phyloP scores from a whole-genome alignment of 305 asterid species.

The Withania somnifera region DNA sequence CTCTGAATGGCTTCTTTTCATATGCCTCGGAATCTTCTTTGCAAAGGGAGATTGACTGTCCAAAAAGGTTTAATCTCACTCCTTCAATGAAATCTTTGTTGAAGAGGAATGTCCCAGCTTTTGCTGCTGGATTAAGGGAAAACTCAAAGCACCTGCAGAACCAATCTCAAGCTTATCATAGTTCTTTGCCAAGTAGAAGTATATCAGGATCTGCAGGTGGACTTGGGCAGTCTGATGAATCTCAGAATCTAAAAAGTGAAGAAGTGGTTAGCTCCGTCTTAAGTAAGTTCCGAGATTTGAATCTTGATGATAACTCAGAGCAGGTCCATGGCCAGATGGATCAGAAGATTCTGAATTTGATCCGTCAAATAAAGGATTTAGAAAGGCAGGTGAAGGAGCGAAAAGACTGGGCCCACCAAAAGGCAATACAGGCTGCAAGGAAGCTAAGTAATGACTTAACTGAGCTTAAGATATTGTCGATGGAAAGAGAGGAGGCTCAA shows the following conservation, averaged over 20 bases:
- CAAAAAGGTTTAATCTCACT: constrained; percentile 74
- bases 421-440: constrained; percentile 44
- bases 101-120: constrained; percentile 72
- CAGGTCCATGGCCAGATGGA: constrained; percentile 32
- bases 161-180: constrained; percentile 43
- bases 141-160: constrained; percentile 40
- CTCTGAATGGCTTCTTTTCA: constrained; percentile 34
- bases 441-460: constrained; percentile 73
- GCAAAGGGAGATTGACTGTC: constrained; percentile 70
- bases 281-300: constrained; percentile 64
- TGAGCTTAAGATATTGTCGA: constrained; percentile 61
- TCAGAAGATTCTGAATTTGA: constrained; percentile 47
- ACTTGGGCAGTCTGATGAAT: constrained; percentile 27
- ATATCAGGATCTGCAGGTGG: constrained; percentile 15
- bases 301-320: constrained; percentile 60
- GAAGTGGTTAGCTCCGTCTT: constrained; percentile 63
- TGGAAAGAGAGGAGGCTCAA: constrained; percentile 77
- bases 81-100: constrained; percentile 70
- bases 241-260: constrained; percentile 44
- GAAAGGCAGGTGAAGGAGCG: constrained; percentile 67
- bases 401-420: constrained; percentile 14
- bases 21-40: constrained; percentile 45
- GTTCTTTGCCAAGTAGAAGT: constrained; percentile 28
- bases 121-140: constrained; percentile 78
- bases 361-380: constrained; percentile 52